Evolutionary conservation across 169 alveolate genomes (phyloP).

Genomic region (Plasmodium gonderi): DNA sequence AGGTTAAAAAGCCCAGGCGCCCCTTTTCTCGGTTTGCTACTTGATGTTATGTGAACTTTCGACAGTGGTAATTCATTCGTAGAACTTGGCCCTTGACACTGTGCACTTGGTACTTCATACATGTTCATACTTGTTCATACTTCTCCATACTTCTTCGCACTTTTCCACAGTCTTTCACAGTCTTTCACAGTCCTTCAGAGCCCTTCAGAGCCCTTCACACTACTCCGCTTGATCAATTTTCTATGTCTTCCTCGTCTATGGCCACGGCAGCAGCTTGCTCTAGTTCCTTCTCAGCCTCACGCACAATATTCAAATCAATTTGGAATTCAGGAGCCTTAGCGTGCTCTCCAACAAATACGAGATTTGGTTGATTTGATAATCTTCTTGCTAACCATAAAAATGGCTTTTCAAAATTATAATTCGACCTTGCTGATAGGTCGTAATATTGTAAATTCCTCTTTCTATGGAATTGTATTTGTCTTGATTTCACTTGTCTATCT

Average conservation of each 20-base stretch:
- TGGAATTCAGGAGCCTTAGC: conserved; percentile 94
- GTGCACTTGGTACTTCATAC: too few species aligned
- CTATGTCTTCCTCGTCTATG: conserved; percentile 91
- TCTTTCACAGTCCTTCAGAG: too few species aligned
- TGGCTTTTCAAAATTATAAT: conserved; percentile 99
- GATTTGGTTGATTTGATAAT: conserved; percentile 90
- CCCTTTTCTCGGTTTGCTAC: too few species aligned
- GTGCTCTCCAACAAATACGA: conserved; percentile 91
- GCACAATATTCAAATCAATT: conserved; percentile 89
- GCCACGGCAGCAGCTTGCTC: conserved; percentile 93
- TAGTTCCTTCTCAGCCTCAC: conserved; percentile 91
- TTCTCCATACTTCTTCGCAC: too few species aligned
- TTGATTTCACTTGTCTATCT: conserved; percentile 99
- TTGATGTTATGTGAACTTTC: too few species aligned
- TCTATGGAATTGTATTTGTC: conserved; percentile 98
- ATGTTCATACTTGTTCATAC: too few species aligned
- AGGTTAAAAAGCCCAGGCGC: too few species aligned
- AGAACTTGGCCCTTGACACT: too few species aligned
- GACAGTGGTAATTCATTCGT: too few species aligned
- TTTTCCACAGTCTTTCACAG: too few species aligned
- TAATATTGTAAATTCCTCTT: conserved; percentile 97
- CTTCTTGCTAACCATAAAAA: conserved; percentile 98
- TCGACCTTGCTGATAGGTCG: conserved; percentile 98
- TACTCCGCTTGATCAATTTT: conserved; percentile 30
- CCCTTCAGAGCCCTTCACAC: too few species aligned